A percentile compares a stretch with the other conserved stretches of the same genome.
Conservation (phyloP, 2,329 filamentous ascomycete genomes). For the Aspergillus neoniger region DNA sequence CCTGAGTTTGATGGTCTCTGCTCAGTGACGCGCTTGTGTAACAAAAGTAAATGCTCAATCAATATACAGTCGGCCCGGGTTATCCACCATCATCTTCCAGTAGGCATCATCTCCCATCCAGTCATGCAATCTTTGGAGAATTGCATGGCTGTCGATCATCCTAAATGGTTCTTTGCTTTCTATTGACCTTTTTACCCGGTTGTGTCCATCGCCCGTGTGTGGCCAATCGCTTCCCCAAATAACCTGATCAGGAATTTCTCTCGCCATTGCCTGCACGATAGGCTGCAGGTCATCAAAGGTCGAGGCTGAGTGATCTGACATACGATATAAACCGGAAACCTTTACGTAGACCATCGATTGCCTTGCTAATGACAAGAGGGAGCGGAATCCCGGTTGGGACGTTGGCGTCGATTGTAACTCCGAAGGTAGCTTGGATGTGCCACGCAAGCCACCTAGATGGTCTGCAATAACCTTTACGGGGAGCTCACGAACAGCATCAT, state of each 20-base stretch:
- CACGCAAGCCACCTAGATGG: conserved; percentile 5
- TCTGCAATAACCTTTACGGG: conserved; percentile 3
- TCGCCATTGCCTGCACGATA: background rate
- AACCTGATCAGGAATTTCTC: conserved; percentile 2
- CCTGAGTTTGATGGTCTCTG: background rate
- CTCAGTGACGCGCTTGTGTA: background rate
- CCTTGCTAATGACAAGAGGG: background rate
- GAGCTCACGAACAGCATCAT: background rate
- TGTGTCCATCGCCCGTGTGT: conserved; percentile 8
- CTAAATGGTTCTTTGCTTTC: conserved; percentile 2
- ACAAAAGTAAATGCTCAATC: background rate
- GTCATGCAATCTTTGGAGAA: background rate
- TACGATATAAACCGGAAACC: conserved; percentile 2
- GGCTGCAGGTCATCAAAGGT: background rate
- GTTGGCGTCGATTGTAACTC: background rate
- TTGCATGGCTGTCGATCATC: background rate
- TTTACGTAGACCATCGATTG: background rate
- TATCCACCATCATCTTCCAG: background rate
- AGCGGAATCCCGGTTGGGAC: background rate
- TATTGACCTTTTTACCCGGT: background rate
- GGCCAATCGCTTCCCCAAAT: conserved; percentile 13
- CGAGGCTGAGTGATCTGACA: background rate
- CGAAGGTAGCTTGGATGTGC: background rate
- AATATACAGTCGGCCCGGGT: background rate
- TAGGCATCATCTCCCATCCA: background rate